Base-by-base conservation (phyloP, 2,329 filamentous ascomycete species). In the Fusarium verrucosum region DNA sequence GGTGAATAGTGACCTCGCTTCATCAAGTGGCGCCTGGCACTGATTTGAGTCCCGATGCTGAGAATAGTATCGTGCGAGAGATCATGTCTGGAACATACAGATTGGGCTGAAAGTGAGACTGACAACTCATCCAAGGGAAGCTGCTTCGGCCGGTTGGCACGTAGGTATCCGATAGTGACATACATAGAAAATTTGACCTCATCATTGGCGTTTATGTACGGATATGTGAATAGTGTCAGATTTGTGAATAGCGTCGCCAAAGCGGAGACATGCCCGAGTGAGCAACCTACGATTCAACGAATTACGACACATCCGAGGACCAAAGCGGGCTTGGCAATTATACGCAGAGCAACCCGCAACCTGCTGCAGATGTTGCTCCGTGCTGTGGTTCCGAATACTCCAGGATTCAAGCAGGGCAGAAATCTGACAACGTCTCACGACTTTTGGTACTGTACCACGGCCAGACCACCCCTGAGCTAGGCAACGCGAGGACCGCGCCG, bases 341-440 rank as follows among this genome's bases (percentile, higher is more conserved):
- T 13, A 55, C 51, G 36, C 47, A 55, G 44, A 36, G 50, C 36
- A 46, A 37, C 22, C 49, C 20, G 30, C 10, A 44, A 38, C 59
- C 45, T 51, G 35, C 58, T 65, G 46, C 38, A 66, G 45, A 41
- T 53, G 43, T 28, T 54, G 53, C 47, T 58, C 47, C 60, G 47
- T 46, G 36, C 40, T 38, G 37, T 46, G 42, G 26, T 43, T 43
- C 41, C 23, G 20, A 52, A 46, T 46, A 50, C 55, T 53, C 50
- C 50, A 52, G 58, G 47, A 43, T 64, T 63, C 50, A 37, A 60
- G 42, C 54, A 66, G 46, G 62, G 51, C 57, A 58, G 51, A 50
- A 53, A 45, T 42, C 61, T 64, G 68, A 69, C 62, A 57, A 54
- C 66, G 66, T 70, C 66, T 70, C 66, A 62, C 68, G 44, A 58